Evolutionary conservation across 345 rosid species (phyloP).

Genomic region (Salix exigua): DNA sequence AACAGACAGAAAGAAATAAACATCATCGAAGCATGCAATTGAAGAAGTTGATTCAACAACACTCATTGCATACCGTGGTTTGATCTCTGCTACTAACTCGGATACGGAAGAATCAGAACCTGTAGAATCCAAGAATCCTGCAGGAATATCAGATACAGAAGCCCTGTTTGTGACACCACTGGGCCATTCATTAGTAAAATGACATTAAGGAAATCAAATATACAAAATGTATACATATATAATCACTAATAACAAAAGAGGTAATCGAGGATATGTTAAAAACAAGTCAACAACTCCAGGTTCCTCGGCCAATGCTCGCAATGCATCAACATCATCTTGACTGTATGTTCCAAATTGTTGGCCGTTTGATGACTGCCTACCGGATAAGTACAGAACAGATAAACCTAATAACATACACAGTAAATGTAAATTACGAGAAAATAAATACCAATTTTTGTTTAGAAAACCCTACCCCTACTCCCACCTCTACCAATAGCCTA

Average conservation of each 20-base stretch:
- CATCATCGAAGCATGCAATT: background rate
- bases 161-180: constrained; percentile 62
- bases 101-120: constrained; percentile 54
- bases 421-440: constrained; percentile 19
- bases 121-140: constrained; percentile 47
- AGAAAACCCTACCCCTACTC: background rate
- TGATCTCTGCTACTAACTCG: constrained; percentile 76
- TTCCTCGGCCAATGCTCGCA: constrained; percentile 93
- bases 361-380: constrained; percentile 50
- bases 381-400: constrained; percentile 75
- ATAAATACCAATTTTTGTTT: background rate
- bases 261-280: constrained; percentile 71
- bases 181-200: constrained; percentile 90
- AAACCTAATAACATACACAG: constrained; percentile 50
- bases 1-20: background rate
- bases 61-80: constrained; percentile 61
- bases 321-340: constrained; percentile 79
- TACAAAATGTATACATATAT: background rate
- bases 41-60: background rate
- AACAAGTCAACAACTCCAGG: constrained; percentile 74
- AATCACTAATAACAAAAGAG: background rate
- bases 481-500: background rate
- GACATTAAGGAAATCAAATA: constrained; percentile 45
- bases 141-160: constrained; percentile 47
- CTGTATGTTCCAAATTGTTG: constrained; percentile 70